phyloP scores from a whole-genome alignment of 2,329 filamentous ascomycete genomes.

The Aspergillus tanneri region DNA sequence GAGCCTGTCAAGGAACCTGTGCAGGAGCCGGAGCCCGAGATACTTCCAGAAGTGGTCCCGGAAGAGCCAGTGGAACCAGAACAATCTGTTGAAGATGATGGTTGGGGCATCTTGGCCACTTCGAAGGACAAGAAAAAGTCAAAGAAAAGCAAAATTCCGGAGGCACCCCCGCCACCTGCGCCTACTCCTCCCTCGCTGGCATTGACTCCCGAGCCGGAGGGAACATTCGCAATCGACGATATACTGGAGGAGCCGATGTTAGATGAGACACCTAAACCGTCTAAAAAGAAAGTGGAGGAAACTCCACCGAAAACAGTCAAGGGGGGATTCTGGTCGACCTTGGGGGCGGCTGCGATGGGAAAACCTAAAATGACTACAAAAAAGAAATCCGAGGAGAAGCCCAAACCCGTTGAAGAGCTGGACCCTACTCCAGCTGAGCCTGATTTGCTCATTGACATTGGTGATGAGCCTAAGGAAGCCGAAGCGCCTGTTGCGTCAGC shows the following conservation, averaged over 20 bases:
- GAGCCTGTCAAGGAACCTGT: slow-evolving; percentile 23
- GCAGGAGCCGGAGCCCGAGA: slow-evolving; percentile 33
- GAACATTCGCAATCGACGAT: slow-evolving; percentile 23
- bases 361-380: slow-evolving; percentile 44
- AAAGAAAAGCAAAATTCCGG: slow-evolving; percentile 48
- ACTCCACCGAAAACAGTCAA: slow-evolving; percentile 36
- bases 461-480: slow-evolving; percentile 30
- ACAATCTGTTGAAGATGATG: slow-evolving; percentile 25
- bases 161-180: slow-evolving; percentile 48
- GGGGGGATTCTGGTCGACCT: slow-evolving; percentile 46
- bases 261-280: slow-evolving; percentile 40
- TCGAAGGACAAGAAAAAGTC: slow-evolving; percentile 50
- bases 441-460: slow-evolving; percentile 38
- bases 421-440: slow-evolving; percentile 20
- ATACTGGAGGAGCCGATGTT: slow-evolving; percentile 39
- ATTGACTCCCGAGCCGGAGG: slow-evolving; percentile 40
- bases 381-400: slow-evolving; percentile 49
- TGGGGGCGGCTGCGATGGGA: slow-evolving; percentile 39
- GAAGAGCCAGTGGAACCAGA: slow-evolving; percentile 9
- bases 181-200: slow-evolving; percentile 50
- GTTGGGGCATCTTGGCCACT: slow-evolving; percentile 38
- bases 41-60: slow-evolving; percentile 24
- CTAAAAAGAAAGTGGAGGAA: slow-evolving; percentile 42
- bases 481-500: slow-evolving; percentile 36
- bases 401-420: slow-evolving; percentile 41